Percentiles rank a stretch among this genome's conserved stretches.
phyloP scores from a whole-genome alignment of 2,329 filamentous ascomycete genomes.

The Periconia sp. region DNA sequence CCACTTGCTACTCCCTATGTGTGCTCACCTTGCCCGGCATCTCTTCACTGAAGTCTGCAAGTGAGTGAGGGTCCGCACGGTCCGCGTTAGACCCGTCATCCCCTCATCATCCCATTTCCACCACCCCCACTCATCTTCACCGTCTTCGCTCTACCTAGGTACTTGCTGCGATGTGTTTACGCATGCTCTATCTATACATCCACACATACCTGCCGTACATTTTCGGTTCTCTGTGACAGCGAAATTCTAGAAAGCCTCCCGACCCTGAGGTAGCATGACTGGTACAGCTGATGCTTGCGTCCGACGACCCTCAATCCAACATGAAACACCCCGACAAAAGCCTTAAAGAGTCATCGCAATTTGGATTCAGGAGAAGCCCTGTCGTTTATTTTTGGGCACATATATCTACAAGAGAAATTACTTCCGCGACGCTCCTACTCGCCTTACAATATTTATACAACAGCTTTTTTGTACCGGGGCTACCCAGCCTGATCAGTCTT shows the following conservation, averaged over 20 bases:
- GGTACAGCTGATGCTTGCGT: neutral
- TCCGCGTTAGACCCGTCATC: neutral
- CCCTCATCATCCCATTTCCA: neutral
- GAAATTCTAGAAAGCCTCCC: too few species aligned
- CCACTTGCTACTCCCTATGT: too few species aligned
- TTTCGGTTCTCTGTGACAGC: too few species aligned
- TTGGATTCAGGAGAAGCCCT: too few species aligned
- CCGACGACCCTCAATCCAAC: neutral
- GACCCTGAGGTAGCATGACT: neutral
- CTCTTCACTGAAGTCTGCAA: conserved; percentile 10
- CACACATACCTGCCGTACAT: too few species aligned
- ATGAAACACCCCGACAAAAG: conserved; percentile 11
- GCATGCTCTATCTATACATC: too few species aligned
- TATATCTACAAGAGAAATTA: neutral
- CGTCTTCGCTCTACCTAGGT: too few species aligned
- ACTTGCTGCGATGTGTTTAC: too few species aligned
- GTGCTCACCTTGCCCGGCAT: too few species aligned
- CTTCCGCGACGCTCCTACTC: too few species aligned
- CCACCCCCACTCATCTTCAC: neutral
- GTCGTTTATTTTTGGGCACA: neutral
- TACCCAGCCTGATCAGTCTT: conserved; percentile 10
- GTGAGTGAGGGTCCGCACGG: conserved; percentile 1
- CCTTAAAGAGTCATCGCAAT: neutral
- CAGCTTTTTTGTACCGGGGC: neutral
- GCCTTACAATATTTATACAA: neutral